Evolutionary conservation across 176 grass and related monocot genomes (phyloP).

Genomic region (Stipa capillata): DNA sequence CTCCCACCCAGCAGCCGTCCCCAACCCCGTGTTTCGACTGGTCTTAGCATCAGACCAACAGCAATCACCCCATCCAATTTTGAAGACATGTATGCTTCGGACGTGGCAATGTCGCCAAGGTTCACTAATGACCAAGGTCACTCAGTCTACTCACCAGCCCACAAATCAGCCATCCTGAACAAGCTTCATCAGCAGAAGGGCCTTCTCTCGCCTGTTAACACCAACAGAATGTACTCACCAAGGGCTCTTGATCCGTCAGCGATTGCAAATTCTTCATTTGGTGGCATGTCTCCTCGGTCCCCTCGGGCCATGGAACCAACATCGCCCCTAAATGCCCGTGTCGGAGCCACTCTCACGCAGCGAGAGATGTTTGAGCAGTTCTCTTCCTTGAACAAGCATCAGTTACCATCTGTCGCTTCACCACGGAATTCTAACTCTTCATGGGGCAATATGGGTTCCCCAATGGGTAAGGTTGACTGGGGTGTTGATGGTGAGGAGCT

Average conservation of each 20-base stretch:
- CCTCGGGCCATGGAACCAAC: slow-evolving; percentile 63
- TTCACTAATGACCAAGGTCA: slow-evolving; percentile 67
- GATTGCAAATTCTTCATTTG: slow-evolving; percentile 36
- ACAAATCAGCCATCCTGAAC: slow-evolving; percentile 73
- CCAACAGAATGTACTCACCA: slow-evolving; percentile 55
- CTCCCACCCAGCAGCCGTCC: slow-evolving; percentile 24
- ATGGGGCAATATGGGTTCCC: slow-evolving; percentile 57
- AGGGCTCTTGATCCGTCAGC: slow-evolving; percentile 48
- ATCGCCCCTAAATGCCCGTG: slow-evolving; percentile 45
- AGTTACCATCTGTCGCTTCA: slow-evolving; percentile 33
- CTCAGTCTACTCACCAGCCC: slow-evolving; percentile 51
- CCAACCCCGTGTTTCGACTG: slow-evolving; percentile 20
- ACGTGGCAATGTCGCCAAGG: slow-evolving; percentile 58
- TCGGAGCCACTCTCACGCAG: slow-evolving; percentile 29
- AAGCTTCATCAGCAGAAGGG: slow-evolving; percentile 52
- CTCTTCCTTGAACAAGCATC: slow-evolving; percentile 27
- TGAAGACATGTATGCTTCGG: slow-evolving; percentile 65
- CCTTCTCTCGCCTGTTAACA: slow-evolving; percentile 68
- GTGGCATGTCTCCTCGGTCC: slow-evolving; percentile 51
- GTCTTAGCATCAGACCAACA: slow-evolving; percentile 35
- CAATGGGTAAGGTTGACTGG: slow-evolving; percentile 61
- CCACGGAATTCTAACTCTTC: slow-evolving; percentile 30
- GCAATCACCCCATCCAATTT: slow-evolving; percentile 45
- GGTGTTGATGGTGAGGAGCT: slow-evolving; percentile 48
- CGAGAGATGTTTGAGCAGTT: slow-evolving; percentile 51